These are phyloP conservation scores for Primulina tabacum DNA, from an alignment of 257 asterid genomes.

Conservation along the genomic window DNA sequence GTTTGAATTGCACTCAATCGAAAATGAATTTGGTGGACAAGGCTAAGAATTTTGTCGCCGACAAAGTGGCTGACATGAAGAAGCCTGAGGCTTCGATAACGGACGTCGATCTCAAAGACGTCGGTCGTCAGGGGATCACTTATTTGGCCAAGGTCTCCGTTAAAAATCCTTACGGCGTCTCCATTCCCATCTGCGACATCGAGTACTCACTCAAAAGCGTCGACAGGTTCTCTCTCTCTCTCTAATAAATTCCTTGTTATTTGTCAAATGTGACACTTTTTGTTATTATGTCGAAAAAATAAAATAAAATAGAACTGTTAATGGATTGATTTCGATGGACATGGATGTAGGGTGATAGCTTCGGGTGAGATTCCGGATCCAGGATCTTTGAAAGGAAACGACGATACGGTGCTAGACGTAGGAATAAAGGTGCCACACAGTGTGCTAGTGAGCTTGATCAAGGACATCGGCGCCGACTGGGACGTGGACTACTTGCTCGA, in stretches of 20 bases:
- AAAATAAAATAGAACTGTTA: too few relatives aligned
- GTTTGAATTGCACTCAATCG: too few relatives aligned
- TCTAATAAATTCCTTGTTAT: too few relatives aligned
- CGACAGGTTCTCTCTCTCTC: slow-evolving; percentile 26
- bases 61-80: slow-evolving; percentile 40
- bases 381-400: slow-evolving; percentile 67
- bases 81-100: slow-evolving; percentile 67
- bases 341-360: slow-evolving; percentile 48
- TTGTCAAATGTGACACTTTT: too few relatives aligned
- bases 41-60: slow-evolving; percentile 56
- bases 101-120: slow-evolving; percentile 68
- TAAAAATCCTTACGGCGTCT: slow-evolving; percentile 52
- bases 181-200: slow-evolving; percentile 67
- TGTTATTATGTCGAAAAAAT: too few relatives aligned
- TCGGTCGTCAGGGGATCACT: slow-evolving; percentile 47
- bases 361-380: slow-evolving; percentile 75
- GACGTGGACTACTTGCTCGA: slow-evolving; percentile 62
- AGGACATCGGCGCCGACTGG: slow-evolving; percentile 75
- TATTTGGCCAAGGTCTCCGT: slow-evolving; percentile 57
- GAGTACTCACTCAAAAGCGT: slow-evolving; percentile 54
- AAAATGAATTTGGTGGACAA: slow-evolving; percentile 53
- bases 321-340: too few relatives aligned
- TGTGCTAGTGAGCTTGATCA: slow-evolving; percentile 54
- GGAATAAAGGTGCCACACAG: slow-evolving; percentile 58
- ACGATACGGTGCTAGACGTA: slow-evolving; percentile 51